phyloP scores from a whole-genome alignment of 1,139 yeast species.

The Pichia sp. region DNA sequence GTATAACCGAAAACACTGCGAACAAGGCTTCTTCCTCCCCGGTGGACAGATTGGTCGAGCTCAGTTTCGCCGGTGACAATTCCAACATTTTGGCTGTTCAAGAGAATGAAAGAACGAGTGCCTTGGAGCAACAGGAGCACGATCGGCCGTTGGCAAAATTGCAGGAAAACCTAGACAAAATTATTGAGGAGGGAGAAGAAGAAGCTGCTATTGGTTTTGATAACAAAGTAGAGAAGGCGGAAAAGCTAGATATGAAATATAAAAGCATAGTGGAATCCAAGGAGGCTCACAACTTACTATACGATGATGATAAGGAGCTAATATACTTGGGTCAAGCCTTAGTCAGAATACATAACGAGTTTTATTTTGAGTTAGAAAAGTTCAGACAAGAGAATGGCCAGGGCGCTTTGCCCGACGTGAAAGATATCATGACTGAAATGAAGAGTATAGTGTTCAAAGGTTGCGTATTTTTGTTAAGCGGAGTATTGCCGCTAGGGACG shows the following conservation, averaged over 20 bases:
- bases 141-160: constrained; percentile 81
- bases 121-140: constrained; percentile 62
- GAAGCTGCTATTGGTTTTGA: constrained; percentile 6
- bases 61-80: constrained; percentile 49
- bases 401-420: constrained; percentile 48
- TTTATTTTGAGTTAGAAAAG: constrained; percentile 48
- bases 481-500: constrained; percentile 76
- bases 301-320: constrained; percentile 80
- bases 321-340: constrained; percentile 60
- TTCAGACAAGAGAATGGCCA: constrained; percentile 18
- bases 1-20: not conserved
- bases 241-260: not conserved
- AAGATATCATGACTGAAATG: constrained; percentile 65
- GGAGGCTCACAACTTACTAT: constrained; percentile 54
- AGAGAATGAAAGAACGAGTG: constrained; percentile 52
- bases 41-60: constrained; percentile 45
- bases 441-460: constrained; percentile 65
- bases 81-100: constrained; percentile 44
- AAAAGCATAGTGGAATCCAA: constrained; percentile 24
- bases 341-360: constrained; percentile 58
- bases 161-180: constrained; percentile 67
- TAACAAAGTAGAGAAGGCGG: not conserved
- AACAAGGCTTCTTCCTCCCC: constrained; percentile 36
- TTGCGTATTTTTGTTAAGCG: constrained; percentile 73
- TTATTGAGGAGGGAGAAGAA: constrained; percentile 35